These are phyloP conservation scores for Scytalidium sp. DNA, from an alignment of 2,329 filamentous ascomycete genomes.

Conservation along the genomic window DNA sequence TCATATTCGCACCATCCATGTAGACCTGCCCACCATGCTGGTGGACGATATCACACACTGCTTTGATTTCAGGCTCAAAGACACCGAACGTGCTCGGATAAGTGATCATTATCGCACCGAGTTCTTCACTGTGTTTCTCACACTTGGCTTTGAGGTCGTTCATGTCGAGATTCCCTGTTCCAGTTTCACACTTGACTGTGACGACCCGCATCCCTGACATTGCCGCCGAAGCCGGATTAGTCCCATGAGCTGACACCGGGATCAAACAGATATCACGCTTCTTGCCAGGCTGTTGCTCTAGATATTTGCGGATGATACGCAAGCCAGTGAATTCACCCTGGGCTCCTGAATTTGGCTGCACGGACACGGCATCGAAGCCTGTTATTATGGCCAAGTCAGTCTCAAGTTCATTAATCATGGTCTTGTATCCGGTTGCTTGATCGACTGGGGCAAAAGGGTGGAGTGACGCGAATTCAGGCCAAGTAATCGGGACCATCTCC, in stretches of 20 bases:
- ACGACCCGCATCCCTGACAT: conserved; percentile 97
- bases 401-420: conserved; percentile 70
- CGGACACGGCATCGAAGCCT: conserved; percentile 82
- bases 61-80: conserved; percentile 86
- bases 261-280: conserved; percentile 91
- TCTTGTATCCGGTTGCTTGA: conserved; percentile 64
- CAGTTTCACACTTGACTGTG: conserved; percentile 83
- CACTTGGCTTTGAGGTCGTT: conserved; percentile 84
- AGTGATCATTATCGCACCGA: conserved; percentile 94
- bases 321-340: conserved; percentile 94
- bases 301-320: conserved; percentile 82
- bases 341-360: conserved; percentile 94
- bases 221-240: conserved; percentile 90
- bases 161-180: conserved; percentile 87
- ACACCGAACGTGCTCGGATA: conserved; percentile 95
- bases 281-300: conserved; percentile 63
- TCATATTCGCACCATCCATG: conserved; percentile 99
- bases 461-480: conserved; percentile 70
- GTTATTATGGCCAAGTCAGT: conserved; percentile 78
- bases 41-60: conserved; percentile 83
- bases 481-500: conserved; percentile 86
- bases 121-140: conserved; percentile 78
- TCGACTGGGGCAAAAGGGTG: conserved; percentile 74
- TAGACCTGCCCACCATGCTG: conserved; percentile 89
- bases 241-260: conserved; percentile 91